Base-by-base conservation (phyloP, 1,284 basidiomycete species). In the Naganishia cerealis region DNA sequence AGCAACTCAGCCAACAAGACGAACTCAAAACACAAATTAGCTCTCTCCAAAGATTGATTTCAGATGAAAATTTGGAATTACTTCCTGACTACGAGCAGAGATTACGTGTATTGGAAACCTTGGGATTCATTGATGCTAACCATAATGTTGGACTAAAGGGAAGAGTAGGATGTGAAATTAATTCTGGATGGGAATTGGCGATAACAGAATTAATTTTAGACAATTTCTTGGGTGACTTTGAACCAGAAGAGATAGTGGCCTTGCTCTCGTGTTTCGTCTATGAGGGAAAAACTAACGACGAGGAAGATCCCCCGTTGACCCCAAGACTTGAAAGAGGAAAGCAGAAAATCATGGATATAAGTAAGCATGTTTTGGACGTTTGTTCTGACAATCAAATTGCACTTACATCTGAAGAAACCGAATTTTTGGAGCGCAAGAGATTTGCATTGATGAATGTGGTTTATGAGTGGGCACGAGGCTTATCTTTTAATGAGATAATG, bases 141-240 rank as follows among this genome's bases (percentile, higher is more conserved):
- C 89, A 91, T 39, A 98, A 93, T 0, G 94, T 99, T 1, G 85
- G 94, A 26, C 85, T 99, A 69, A 99, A 99, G 78, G 96, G 96
- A 12, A 87, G 96, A 56, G 96, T 99, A 12, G 96, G 96, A 24
- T 99, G 96, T 83, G 96, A 94, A 92, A 97, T 99, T 79, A 99
- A 99, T 79, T 97, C 94, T 6, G 92, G 90, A 3, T 94, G 93
- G 74, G 94, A 96, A 76, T 88, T 99, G 29, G 87, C 99, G 43
- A 84, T 99, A 52, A 99, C 96, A 0, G 96, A 99, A 76, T 86
- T 99, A 40, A 96, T 99, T 67, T 85, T 99, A 62, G 96, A 99
- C 77, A 99, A 99, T 76, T 90, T 90, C 4, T 85, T 99, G 16
- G 91, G 91, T 3, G 84, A 84, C 21, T 98, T 92, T 79, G 91